Evolutionary conservation across 208 protist genomes (phyloP), one percentile per base, ranked within the genome.

Genomic region (Leishmania lainsoni): DNA sequence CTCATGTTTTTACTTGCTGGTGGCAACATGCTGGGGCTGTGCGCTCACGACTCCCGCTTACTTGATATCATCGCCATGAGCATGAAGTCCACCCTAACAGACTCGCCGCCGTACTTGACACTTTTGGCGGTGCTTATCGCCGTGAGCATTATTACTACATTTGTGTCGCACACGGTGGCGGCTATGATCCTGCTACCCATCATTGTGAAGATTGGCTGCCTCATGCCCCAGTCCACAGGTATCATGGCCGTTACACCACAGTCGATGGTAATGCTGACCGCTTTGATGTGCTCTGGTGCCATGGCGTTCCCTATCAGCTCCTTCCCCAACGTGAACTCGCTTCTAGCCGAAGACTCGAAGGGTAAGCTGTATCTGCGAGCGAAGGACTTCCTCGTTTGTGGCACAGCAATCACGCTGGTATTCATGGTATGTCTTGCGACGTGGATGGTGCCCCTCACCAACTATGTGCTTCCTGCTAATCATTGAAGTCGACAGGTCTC

Each of bases 261-360:
- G 75, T 91, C 90, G 26, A 81, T 98, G 70, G 92, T 97, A n/a
- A 88, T 97, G 78, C 83, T 97, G n/a, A 90, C 87, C 32, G 87
- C 95, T 9, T 78, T 97, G 45, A 97, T 98, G 91, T 97, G 92
- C 83, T 98, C 95, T 17, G 95, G 95, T 59, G 90, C 96, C 10
- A 98, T 98, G 97, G 95, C 94, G 32, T 97, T 99, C 75, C 96
- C 98, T 48, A 97, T 98, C 86, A 98, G 95, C 69, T 98, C 94
- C 16, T 99, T 99, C 85, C 98, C 98, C 14, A 99, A 99, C 87
- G 92, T 98, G 0, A 98, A 97, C 85, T 97, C 95, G 5, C 91
- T 98, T 1, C 86, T 97, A 0, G 93, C 92, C 22, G 94, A 98
- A 79, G 95, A 99, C 79, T 87, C 91, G 49, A 90, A 89, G 72